phyloP scores from a whole-genome alignment of 345 rosid species.

The Boechera retrofracta region DNA sequence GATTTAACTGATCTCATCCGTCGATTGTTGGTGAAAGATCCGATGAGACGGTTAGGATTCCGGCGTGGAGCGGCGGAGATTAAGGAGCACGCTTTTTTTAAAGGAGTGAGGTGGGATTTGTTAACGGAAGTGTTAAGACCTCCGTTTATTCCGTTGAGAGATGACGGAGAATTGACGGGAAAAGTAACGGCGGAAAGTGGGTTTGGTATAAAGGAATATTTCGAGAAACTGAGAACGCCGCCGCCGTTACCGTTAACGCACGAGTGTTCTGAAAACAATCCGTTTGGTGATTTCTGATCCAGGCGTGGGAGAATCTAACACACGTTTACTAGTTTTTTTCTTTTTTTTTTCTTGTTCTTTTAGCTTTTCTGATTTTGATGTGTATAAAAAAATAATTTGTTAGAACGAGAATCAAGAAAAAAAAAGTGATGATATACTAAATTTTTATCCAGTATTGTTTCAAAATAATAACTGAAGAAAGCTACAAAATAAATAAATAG shows the following conservation, averaged over 20 bases:
- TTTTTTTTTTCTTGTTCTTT: neutral
- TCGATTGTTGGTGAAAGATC: constrained; percentile 77
- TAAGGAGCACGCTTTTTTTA: constrained; percentile 80
- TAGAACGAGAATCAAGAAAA: constrained; percentile 32
- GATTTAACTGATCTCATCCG: constrained; percentile 70
- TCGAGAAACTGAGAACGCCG: constrained; percentile 41
- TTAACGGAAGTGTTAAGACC: constrained; percentile 80
- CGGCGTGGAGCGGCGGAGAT: constrained; percentile 74
- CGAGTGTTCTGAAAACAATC: constrained; percentile 44
- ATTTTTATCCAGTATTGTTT: constrained; percentile 8
- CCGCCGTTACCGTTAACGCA: constrained; percentile 57
- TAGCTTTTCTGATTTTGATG: constrained; percentile 35
- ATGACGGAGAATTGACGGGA: constrained; percentile 49
- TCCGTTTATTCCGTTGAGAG: constrained; percentile 74
- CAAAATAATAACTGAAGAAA: neutral
- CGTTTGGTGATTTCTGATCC: constrained; percentile 58
- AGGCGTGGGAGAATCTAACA: constrained; percentile 46
- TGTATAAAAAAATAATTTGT: constrained; percentile 27
- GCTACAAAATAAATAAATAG: neutral
- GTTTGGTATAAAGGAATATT: constrained; percentile 53
- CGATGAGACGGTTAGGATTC: constrained; percentile 71
- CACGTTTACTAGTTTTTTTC: neutral
- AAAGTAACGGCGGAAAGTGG: constrained; percentile 35
- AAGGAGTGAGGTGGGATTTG: constrained; percentile 76
- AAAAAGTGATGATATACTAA: neutral